phyloP scores from a whole-genome alignment of 352 stramenopile species.

The Ochromonadaceae sp. region DNA sequence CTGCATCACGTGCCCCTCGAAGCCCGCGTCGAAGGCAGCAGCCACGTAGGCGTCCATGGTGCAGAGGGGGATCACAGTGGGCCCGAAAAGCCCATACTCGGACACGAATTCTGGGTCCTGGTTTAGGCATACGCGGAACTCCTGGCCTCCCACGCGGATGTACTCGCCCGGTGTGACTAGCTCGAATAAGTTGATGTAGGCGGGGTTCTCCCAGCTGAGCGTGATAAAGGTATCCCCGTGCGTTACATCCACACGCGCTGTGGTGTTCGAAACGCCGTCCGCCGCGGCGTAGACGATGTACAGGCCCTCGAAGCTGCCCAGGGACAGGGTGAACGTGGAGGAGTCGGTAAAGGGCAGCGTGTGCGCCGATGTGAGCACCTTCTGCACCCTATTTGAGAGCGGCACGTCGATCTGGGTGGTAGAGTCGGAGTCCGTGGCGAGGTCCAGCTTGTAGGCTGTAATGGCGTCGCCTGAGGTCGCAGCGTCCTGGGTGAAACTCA shows the following conservation, averaged over 20 bases:
- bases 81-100: neutral
- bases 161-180: conserved; percentile 40
- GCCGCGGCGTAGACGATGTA: conserved; percentile 17
- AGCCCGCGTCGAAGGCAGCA: conserved; percentile 28
- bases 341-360: conserved; percentile 32
- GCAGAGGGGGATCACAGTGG: conserved; percentile 34
- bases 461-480: conserved; percentile 34
- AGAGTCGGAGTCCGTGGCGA: conserved; percentile 33
- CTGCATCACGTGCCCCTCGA: conserved; percentile 28
- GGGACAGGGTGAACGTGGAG: conserved; percentile 40
- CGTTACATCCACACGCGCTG: neutral
- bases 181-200: conserved; percentile 29
- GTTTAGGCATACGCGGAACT: conserved; percentile 46
- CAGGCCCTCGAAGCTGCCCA: conserved; percentile 39
- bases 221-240: neutral
- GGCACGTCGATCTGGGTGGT: conserved; percentile 8
- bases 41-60: conserved; percentile 25
- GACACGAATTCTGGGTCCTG: conserved; percentile 15
- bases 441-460: conserved; percentile 34
- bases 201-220: conserved; percentile 1
- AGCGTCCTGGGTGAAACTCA: conserved; percentile 35
- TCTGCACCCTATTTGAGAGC: conserved; percentile 36
- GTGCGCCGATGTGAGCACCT: conserved; percentile 40
- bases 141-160: conserved; percentile 39
- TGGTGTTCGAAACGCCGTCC: neutral